Percentiles rank a stretch among this genome's conserved stretches.
These are phyloP conservation scores for Nyctanthes arbortristis DNA, from an alignment of 257 asterid species.

Conservation along the genomic window DNA sequence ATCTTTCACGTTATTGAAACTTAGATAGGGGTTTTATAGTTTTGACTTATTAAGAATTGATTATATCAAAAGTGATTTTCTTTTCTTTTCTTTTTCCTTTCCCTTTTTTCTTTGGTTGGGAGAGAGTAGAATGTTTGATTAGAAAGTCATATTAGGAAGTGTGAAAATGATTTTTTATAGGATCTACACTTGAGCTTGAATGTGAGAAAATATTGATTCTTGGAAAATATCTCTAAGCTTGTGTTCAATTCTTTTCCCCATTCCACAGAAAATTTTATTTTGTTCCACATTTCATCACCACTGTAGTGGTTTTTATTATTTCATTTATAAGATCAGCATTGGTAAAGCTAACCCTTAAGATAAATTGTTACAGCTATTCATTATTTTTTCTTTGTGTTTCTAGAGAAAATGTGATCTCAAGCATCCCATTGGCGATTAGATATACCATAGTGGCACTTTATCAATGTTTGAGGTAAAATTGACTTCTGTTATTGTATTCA, in stretches of 20 bases:
- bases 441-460: slow-evolving; percentile 88
- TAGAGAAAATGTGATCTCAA: slow-evolving; percentile 90
- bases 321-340: background rate
- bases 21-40: slow-evolving; percentile 8
- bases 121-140: too few relatives aligned
- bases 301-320: background rate
- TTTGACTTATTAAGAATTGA: too few relatives aligned
- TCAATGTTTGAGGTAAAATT: slow-evolving; percentile 90
- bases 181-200: too few relatives aligned
- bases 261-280: background rate
- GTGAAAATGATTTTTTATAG: too few relatives aligned
- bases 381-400: slow-evolving; percentile 24
- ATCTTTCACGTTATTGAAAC: slow-evolving; percentile 65
- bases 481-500: slow-evolving; percentile 5
- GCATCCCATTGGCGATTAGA: slow-evolving; percentile 99
- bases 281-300: background rate
- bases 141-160: too few relatives aligned
- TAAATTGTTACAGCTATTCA: slow-evolving; percentile 8
- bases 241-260: background rate
- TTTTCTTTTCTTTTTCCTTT: too few relatives aligned
- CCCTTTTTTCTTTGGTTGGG: too few relatives aligned
- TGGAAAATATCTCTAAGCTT: too few relatives aligned
- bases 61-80: too few relatives aligned
- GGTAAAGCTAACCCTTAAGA: slow-evolving; percentile 5
- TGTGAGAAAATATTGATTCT: too few relatives aligned